These are phyloP conservation scores for Boletus huronensis DNA, from an alignment of 768 basidiomycete genomes.

Conservation along the genomic window DNA sequence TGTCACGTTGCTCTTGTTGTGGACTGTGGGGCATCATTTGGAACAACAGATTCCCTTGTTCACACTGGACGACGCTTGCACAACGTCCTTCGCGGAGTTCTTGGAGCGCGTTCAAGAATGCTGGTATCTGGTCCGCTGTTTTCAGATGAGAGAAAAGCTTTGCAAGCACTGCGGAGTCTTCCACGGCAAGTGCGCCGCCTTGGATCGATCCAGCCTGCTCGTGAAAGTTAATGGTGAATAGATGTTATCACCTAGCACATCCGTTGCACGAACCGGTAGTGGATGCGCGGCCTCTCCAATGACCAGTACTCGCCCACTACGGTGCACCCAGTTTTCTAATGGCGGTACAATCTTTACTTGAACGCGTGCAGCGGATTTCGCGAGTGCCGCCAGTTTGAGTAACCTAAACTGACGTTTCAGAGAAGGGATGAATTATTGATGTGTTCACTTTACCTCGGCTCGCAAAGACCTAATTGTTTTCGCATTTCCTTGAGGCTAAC, in stretches of 20 bases:
- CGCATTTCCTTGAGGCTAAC: constrained; percentile 33
- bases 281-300: constrained; percentile 65
- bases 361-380: constrained; percentile 33
- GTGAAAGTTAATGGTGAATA: not conserved
- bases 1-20: constrained; percentile 44
- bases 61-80: constrained; percentile 42
- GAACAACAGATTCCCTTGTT: constrained; percentile 44
- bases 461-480: constrained; percentile 29
- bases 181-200: constrained; percentile 49
- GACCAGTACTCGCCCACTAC: constrained; percentile 44
- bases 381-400: constrained; percentile 36
- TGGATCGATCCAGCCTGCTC: constrained; percentile 53
- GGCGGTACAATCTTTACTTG: constrained; percentile 38
- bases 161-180: constrained; percentile 60
- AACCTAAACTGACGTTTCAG: constrained; percentile 26
- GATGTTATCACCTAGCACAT: not conserved
- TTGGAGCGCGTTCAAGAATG: constrained; percentile 52
- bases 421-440: not conserved
- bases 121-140: constrained; percentile 44
- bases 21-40: constrained; percentile 43
- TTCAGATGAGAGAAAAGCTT: constrained; percentile 55
- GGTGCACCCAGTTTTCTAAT: constrained; percentile 49
- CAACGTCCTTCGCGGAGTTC: constrained; percentile 56
- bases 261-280: constrained; percentile 39
- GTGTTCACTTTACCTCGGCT: constrained; percentile 35